Percentiles rank a stretch among this genome's conserved stretches.
Evolutionary conservation across 2,329 filamentous ascomycete genomes (phyloP).

Genomic region (Colletotrichum phormii): DNA sequence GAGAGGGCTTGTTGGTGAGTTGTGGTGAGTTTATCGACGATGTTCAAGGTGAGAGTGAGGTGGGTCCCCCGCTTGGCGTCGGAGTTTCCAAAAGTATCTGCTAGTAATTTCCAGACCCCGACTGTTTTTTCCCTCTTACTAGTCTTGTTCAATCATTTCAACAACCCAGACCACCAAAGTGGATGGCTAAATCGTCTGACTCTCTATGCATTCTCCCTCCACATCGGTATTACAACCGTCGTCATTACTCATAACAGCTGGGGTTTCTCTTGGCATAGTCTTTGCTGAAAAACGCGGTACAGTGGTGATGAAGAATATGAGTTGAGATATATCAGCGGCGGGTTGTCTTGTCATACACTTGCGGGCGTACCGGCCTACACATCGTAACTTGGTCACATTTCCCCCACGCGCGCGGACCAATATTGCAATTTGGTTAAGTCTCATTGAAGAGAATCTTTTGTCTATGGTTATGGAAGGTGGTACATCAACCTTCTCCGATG

Average conservation of each 20-base stretch:
- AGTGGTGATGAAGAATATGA: too few relatives aligned
- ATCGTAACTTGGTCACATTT: neutral
- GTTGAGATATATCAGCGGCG: too few relatives aligned
- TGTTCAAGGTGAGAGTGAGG: constrained; percentile 7
- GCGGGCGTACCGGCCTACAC: neutral
- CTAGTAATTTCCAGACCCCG: constrained; percentile 20
- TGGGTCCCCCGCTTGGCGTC: constrained; percentile 16
- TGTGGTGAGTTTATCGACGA: constrained; percentile 3
- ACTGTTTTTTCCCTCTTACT: neutral
- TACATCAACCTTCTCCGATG: neutral
- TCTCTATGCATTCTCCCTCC: too few relatives aligned
- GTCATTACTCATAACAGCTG: too few relatives aligned
- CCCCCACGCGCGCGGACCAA: neutral
- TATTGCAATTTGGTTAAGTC: neutral
- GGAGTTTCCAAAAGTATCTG: constrained; percentile 10
- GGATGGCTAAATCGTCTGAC: too few relatives aligned
- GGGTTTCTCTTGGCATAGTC: too few relatives aligned
- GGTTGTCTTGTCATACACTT: too few relatives aligned
- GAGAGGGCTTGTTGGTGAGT: neutral
- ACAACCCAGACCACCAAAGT: too few relatives aligned
- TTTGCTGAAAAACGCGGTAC: too few relatives aligned
- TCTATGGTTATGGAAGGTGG: neutral
- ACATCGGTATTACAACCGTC: too few relatives aligned
- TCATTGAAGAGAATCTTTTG: neutral
- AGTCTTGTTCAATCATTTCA: neutral